Base-by-base conservation (phyloP, 2,329 filamentous ascomycete species). In the Pseudopyrenochaeta lycopersici region DNA sequence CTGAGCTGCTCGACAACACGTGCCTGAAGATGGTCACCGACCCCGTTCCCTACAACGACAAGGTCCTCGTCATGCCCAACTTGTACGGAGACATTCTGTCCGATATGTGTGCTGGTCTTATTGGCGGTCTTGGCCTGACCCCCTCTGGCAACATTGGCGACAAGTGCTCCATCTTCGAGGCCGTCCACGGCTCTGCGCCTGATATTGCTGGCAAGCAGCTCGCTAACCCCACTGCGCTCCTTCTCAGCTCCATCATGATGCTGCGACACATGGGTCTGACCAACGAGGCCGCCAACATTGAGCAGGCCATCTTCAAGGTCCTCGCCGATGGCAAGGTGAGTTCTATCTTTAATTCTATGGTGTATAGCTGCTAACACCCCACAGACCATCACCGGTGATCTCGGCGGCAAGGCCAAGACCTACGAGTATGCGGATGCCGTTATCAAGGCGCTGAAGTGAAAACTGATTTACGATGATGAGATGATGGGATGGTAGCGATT, bases 131-230 rank as follows among this genome's bases (percentile, higher is more conserved):
- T 63, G 95, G 95, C 78, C 88, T 99, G 46, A 97, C 95, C 33
- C 95, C 95, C 64, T 98, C 94, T 33, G 95, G 94, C 75, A 99
- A 99, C 87, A 98, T 97, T 75, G 95, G 92, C 80, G 92, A 97
- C 81, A 91, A 97, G 84, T 98, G 92, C 89, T 97, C 92, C 78
- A 97, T 98, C 84, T 99, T 99, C 84, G 95, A 99, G 84, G 95
- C 95, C 72, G 95, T 99, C 72, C 95, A 99, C 85, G 94, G 94
- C 71, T 97, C 92, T 64, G 94, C 94, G 56, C 94, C 94, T 57
- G 94, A 98, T 79, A 98, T 98, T 77, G 92, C 92, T 64, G 94
- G 94, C 79, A 92, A 97, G 87, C 90, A 87, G 66, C 89, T 98
- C 68, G 95, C 95, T 74, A 99, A 99, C 87, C 95, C 95, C 60